phyloP scores from a whole-genome alignment of 1,139 yeast genomes.

The Lodderomyces metapsilosis region DNA sequence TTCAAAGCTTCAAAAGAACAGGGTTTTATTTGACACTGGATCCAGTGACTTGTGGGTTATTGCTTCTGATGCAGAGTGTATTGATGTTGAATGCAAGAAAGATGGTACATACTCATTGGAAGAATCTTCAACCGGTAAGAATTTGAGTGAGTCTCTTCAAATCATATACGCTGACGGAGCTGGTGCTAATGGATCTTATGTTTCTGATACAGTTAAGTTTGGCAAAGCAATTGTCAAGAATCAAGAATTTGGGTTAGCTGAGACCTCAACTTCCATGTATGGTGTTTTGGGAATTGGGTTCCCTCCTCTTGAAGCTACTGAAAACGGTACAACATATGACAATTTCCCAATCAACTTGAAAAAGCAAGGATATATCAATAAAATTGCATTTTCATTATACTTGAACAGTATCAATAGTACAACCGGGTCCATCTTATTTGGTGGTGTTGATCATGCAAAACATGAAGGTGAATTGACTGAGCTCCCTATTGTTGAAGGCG shows the following conservation, averaged over 20 bases:
- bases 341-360: constrained; percentile 53
- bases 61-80: constrained; percentile 19
- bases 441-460: constrained; percentile 58
- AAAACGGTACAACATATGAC: constrained; percentile 23
- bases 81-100: constrained; percentile 5
- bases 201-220: constrained; percentile 33
- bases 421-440: constrained; percentile 52
- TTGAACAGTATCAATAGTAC: constrained; percentile 40
- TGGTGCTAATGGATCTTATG: constrained; percentile 54
- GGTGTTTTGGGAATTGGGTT: constrained; percentile 51
- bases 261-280: constrained; percentile 33
- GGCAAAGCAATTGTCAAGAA: constrained; percentile 11
- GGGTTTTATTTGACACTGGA: constrained; percentile 24
- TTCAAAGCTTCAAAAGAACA: constrained; percentile 26
- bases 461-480: constrained; percentile 41
- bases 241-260: constrained; percentile 45
- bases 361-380: constrained; percentile 46
- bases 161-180: constrained; percentile 15
- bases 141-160: constrained; percentile 10
- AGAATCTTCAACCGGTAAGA: constrained; percentile 7
- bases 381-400: constrained; percentile 53
- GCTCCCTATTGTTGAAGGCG: constrained; percentile 18
- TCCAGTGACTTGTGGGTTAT: constrained; percentile 37
- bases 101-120: constrained; percentile 7
- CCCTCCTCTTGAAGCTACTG: constrained; percentile 19